Evolutionary conservation across 495 filamentous ascomycete species (phyloP), one percentile per base, ranked within the genome.

Genomic region (Aspergillus bertholletiae): DNA sequence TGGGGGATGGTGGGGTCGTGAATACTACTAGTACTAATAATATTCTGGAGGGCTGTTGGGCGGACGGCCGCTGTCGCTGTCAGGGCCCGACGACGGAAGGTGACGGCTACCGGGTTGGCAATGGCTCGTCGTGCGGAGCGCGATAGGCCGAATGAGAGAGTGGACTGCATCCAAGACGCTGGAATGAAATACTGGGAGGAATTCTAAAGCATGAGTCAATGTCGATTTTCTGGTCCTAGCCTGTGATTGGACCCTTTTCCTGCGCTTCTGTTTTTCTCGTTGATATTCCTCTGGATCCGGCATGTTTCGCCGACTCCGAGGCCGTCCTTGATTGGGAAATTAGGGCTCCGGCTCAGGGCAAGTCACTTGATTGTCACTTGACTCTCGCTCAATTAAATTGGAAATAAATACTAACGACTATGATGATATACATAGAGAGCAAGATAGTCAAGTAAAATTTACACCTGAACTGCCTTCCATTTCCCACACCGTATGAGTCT

Each of bases 1-100:
- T 71, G 66, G 68, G 68, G 67, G 70, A 62, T 73, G 62, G 66
- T 73, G 70, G 70, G 66, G 68, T 59, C 62, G 54, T 64, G 55
- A 62, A 54, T 57, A 62, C 46, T 47, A 30, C 22, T 22, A 45
- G 41, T 21, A 45, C 8, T 26, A 47, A 47, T 28, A 28, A 28
- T 47, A 32, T 55, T 66, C 59, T 62, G 68, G 67, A 63, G 60
- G 65, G 62, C 65, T 57, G 60, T 64, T 61, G 50, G 61, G 30
- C 49, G 54, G 61, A 56, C 40, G 23, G 57, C 54, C 46, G 46
- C 61, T 64, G 63, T 41, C 49, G 47, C 49, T 59, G 47, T 52
- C 41, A 44, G 39, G 34, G 13, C 34, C 34, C 34, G 34, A 37
- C 34, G 54, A 56, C 46, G 55, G 59, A 61, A 48, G 56, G 59